Base-by-base conservation (phyloP, 176 grass and related monocot species). In the Musa schizocarpa region DNA sequence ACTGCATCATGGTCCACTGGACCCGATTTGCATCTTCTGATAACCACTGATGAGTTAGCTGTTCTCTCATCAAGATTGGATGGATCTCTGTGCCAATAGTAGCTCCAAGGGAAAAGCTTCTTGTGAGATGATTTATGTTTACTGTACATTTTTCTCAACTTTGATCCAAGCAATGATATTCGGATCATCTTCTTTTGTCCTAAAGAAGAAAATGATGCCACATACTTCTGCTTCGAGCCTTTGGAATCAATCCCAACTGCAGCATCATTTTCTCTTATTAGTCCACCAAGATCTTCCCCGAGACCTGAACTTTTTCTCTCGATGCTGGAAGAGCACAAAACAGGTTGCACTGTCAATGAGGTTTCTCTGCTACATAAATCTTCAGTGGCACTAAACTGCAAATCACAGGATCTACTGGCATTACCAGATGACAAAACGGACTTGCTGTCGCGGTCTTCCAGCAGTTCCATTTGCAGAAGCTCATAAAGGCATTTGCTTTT, bases 401-500 rank as follows among this genome's bases (percentile, higher is more conserved):
- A 58, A 74, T 85, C 65, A 56, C 69, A 76, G 50, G 83, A 74
- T 11, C 49, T 68, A 57, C 75, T 69, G 51, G 14, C 53, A 80
- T 57, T 52, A 57, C 77, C 83, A 48, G 50, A 74, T 74, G 77
- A 11, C 3, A 48, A 54, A 24, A 52, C 81, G 73, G 79, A 76
- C 49, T 50, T 20, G 19, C n/a, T 88, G 59, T 81, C 80, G 76
- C 73, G 74, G 74, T 92, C 92, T 80, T 85, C 77, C 17, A 89
- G 68, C 73, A 96, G 77, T 69, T 96, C 92, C 84, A 96, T 87
- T 72, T 88, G 81, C 74, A 96, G 86, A 52, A 96, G 75, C 75
- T 96, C 92, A 56, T 89, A 96, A 80, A 96, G 92, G n/a, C 84
- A 74, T 65, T 87, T 96, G 82, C 86, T 89, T 82, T 83, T 96